Conservation (phyloP, 306 rosid genomes). For the Trifolium subterraneum region DNA sequence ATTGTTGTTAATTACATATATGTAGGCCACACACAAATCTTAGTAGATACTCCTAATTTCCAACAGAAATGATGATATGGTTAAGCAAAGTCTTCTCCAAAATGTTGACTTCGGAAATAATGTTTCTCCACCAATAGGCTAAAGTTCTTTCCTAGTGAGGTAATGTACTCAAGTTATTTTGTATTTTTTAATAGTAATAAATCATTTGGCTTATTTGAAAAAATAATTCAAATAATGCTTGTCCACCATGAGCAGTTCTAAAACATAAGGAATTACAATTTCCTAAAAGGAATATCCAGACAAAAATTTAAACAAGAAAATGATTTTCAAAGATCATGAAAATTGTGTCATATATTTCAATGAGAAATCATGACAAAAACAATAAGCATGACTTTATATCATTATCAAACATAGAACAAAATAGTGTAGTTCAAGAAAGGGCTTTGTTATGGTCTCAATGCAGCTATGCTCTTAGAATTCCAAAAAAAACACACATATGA, state of each 20-base stretch:
- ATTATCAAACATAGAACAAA: constrained; percentile 15
- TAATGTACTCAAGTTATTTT: no score
- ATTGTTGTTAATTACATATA: background rate
- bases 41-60: background rate
- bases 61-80: background rate
- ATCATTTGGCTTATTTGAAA: background rate
- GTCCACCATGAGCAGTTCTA: background rate
- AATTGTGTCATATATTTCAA: constrained; percentile 14
- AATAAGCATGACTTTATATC: background rate
- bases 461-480: no score
- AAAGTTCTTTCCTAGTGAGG: background rate
- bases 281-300: background rate
- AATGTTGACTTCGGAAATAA: background rate
- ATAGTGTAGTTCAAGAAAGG: no score
- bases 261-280: background rate
- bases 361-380: background rate
- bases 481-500: background rate
- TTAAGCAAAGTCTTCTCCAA: background rate
- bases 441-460: no score
- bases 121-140: background rate
- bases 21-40: background rate
- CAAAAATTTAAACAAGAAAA: constrained; percentile 1
- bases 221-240: background rate
- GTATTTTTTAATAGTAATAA: no score
- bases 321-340: background rate